Evolutionary conservation across 495 filamentous ascomycete genomes (phyloP).

Genomic region (Usnea hakonensis): DNA sequence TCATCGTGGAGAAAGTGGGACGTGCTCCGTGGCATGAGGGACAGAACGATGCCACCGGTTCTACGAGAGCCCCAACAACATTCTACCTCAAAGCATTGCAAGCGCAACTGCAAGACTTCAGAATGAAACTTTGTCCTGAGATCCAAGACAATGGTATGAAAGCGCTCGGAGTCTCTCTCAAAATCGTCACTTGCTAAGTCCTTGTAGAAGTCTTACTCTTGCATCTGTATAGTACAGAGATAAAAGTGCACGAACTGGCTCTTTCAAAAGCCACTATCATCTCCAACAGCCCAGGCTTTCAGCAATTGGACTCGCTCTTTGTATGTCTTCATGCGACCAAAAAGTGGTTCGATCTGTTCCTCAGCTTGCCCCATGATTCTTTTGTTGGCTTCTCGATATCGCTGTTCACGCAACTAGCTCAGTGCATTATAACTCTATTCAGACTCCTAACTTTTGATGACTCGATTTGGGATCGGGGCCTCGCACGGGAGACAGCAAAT

Average conservation of each 20-base stretch:
- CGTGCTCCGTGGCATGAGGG: not conserved
- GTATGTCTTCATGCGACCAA: constrained; percentile 34
- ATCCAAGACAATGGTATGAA: constrained; percentile 37
- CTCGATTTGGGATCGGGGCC: constrained; percentile 31
- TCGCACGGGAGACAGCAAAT: constrained; percentile 17
- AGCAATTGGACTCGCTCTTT: constrained; percentile 32
- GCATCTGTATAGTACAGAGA: constrained; percentile 35
- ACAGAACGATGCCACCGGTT: constrained; percentile 19
- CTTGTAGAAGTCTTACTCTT: constrained; percentile 33
- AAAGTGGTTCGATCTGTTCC: constrained; percentile 33
- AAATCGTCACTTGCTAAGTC: no score
- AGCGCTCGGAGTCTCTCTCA: no score
- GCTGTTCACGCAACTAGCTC: constrained; percentile 37
- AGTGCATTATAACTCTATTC: constrained; percentile 36
- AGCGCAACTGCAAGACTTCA: constrained; percentile 36
- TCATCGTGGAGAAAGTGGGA: constrained; percentile 34
- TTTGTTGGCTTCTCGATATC: constrained; percentile 34
- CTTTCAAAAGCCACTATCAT: constrained; percentile 25
- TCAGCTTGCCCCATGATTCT: constrained; percentile 26
- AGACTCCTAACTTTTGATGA: constrained; percentile 36
- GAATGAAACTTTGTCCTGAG: constrained; percentile 29
- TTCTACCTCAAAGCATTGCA: constrained; percentile 39
- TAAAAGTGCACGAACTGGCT: constrained; percentile 38
- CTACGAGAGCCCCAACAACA: constrained; percentile 18
- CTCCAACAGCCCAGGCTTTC: constrained; percentile 23